These are phyloP conservation scores for Penicillium sclerotigenum DNA, from an alignment of 2,329 filamentous ascomycete genomes.

Conservation along the genomic window DNA sequence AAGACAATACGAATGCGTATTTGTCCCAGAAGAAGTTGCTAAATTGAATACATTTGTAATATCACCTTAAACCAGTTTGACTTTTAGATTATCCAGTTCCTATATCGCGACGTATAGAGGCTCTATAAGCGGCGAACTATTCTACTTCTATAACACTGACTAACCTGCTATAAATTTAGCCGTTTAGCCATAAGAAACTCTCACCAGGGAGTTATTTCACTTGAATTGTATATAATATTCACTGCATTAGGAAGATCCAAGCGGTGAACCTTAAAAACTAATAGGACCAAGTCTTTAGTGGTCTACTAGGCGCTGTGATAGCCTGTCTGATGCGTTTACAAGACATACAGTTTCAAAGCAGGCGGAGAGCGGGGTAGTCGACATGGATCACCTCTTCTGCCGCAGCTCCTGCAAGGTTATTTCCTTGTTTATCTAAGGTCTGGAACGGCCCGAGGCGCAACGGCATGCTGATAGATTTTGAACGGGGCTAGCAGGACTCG, in stretches of 20 bases:
- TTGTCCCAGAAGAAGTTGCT: background rate
- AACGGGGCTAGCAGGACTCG: background rate
- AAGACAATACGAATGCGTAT: background rate
- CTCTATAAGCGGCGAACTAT: background rate
- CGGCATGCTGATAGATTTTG: background rate
- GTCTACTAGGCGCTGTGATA: too few species aligned
- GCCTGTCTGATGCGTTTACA: background rate
- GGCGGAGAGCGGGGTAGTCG: background rate
- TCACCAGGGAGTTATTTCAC: too few species aligned
- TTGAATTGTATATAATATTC: too few species aligned
- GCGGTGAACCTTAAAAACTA: too few species aligned
- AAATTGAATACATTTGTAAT: background rate
- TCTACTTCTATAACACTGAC: background rate
- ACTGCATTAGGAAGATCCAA: too few species aligned
- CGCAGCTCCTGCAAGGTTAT: background rate
- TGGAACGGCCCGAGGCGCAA: background rate
- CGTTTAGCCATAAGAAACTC: too few species aligned
- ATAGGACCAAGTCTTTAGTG: too few species aligned
- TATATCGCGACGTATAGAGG: background rate
- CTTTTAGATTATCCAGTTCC: background rate
- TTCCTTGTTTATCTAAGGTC: background rate
- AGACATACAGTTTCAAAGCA: background rate
- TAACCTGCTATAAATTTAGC: too few species aligned
- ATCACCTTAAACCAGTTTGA: background rate
- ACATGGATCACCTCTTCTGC: background rate